Base-by-base conservation (phyloP, 768 basidiomycete species). In the Leccinum uliginosum region DNA sequence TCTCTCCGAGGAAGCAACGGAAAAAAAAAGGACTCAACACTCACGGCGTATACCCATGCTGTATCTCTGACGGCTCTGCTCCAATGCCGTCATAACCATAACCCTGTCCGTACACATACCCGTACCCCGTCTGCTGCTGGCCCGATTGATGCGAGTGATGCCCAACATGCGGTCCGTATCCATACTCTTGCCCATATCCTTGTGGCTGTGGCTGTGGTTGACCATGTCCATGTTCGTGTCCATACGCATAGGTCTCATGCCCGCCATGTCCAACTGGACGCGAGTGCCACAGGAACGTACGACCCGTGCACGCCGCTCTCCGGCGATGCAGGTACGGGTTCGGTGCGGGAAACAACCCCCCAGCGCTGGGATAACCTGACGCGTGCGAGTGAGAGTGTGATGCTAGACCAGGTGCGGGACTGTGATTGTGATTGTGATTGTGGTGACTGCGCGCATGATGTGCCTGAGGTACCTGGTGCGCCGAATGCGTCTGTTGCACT, bases 41-140 rank as follows among this genome's bases (percentile, higher is more conserved):
- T 62, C 67, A 80, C 80, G 71, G 71, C 23, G 72, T 9, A 49
- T 62, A 65, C 23, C 63, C 59, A 45, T 64, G 43, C 1, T 51
- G 57, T 19, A 21, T 35, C 19, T 47, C 49, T 10, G 26, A 19
- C 23, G 27, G 3, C 7, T 21, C 53, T 9, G 45, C 26, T 35
- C 53, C 15, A 15, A 14, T 10, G 9, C 40, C 40, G 10, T 40
- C 40, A 40, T 40, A n/a, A 10, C 38, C n/a, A n/a, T 38, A n/a
- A 8, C 38, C 38, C n/a, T 10, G 38, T 40, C 17, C 51, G 1
- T 40, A 32, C 4, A 30, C 51, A 14, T 27, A 56, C n/a, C 49
- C 62, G 3, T 58, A 26, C 21, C 32, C 47, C 17, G 24, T 10
- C n/a, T 46, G 45, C 45, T 23, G 23, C 10, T 43, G 40, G 10